Conservation (phyloP, 768 basidiomycete genomes). For the Krasilnikovozyma curviuscula region DNA sequence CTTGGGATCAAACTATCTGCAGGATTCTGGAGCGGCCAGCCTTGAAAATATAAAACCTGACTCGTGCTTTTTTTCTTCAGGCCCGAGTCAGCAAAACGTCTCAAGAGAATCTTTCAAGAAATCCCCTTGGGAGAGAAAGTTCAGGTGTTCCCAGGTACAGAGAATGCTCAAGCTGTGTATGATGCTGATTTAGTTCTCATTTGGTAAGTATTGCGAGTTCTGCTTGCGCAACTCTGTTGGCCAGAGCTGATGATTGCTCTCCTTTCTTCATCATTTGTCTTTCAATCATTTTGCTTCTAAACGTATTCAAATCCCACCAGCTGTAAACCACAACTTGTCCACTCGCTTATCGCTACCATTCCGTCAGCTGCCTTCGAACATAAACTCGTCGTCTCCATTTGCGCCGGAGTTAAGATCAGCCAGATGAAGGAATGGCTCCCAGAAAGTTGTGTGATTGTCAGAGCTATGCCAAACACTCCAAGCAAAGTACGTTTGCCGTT, state of each 20-base stretch:
- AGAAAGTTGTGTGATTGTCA: slow-evolving; percentile 61
- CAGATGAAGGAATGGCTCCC: slow-evolving; percentile 60
- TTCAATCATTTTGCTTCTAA: no score
- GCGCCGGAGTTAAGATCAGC: slow-evolving; percentile 81
- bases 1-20: no score
- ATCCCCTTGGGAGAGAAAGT: slow-evolving; percentile 44
- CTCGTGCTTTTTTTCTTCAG: no score
- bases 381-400: slow-evolving; percentile 87
- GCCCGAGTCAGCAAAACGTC: slow-evolving; percentile 5
- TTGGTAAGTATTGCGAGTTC: slow-evolving; percentile 39
- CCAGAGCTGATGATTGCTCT: no score
- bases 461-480: slow-evolving; percentile 97
- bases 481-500: slow-evolving; percentile 47
- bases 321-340: slow-evolving; percentile 82
- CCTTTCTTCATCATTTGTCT: no score
- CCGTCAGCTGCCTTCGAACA: slow-evolving; percentile 54
- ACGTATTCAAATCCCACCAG: slow-evolving; percentile 31
- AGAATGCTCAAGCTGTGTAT: slow-evolving; percentile 50
- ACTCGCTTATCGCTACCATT: slow-evolving; percentile 43
- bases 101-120: slow-evolving; percentile 35
- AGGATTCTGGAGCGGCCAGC: no score
- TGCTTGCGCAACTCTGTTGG: not conserved
- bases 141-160: slow-evolving; percentile 40
- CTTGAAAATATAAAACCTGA: no score
- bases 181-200: slow-evolving; percentile 70